A percentile compares a stretch with the other conserved stretches of the same genome.
Evolutionary conservation across 2,329 filamentous ascomycete species (phyloP).

Genomic region (Nigrospora sphaerica): DNA sequence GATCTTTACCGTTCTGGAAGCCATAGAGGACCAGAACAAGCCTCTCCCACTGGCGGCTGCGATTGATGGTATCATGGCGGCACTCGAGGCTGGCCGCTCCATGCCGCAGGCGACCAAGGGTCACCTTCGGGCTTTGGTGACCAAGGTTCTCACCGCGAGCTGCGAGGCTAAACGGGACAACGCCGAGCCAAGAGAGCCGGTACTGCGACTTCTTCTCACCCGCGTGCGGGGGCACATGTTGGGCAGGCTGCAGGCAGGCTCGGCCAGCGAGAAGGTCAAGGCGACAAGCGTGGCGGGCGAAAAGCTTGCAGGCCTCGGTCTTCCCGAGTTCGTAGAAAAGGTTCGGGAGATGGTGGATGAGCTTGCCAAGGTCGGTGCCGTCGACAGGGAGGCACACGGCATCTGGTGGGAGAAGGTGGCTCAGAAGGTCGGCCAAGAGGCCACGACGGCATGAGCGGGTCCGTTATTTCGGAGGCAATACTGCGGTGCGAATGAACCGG

Average conservation of each 20-base stretch:
- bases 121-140: conserved; percentile 51
- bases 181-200: conserved; percentile 42
- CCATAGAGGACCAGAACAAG: conserved; percentile 35
- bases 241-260: conserved; percentile 55
- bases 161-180: conserved; percentile 34
- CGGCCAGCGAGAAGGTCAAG: conserved; percentile 63
- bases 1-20: conserved; percentile 63
- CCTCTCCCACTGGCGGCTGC: conserved; percentile 37
- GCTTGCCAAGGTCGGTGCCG: conserved; percentile 54
- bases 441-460: neutral
- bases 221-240: conserved; percentile 62
- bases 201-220: conserved; percentile 60
- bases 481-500: too few relatives aligned
- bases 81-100: conserved; percentile 53
- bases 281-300: conserved; percentile 63
- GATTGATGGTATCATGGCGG: conserved; percentile 55
- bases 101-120: conserved; percentile 57
- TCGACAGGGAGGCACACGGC: conserved; percentile 63
- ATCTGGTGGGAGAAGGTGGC: conserved; percentile 65
- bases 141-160: conserved; percentile 46
- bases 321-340: conserved; percentile 66
- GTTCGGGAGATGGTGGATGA: conserved; percentile 65
- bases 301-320: conserved; percentile 59
- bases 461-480: too few relatives aligned
- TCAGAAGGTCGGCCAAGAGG: conserved; percentile 42